phyloP scores from a whole-genome alignment of 2,329 filamentous ascomycete species.

The Fonsecaea nubica region DNA sequence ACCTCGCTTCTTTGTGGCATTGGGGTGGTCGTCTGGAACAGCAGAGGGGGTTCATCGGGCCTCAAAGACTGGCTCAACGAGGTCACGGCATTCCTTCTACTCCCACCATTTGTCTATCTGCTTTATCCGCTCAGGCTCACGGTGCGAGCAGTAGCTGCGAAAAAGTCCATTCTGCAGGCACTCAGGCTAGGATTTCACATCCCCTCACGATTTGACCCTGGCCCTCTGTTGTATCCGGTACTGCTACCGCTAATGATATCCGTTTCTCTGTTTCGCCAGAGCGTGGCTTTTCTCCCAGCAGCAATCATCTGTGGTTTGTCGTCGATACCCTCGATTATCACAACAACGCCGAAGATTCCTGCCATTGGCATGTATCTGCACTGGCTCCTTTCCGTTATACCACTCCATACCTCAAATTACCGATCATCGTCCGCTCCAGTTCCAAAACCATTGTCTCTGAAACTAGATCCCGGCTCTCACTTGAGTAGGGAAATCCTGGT shows the following conservation, averaged over 20 bases:
- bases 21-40: constrained; percentile 43
- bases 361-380: constrained; percentile 69
- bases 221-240: constrained; percentile 85
- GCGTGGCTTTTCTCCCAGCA: constrained; percentile 69
- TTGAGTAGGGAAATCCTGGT: constrained; percentile 65
- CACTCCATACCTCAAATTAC: constrained; percentile 53
- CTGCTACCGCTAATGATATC: constrained; percentile 77
- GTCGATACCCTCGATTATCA: constrained; percentile 73
- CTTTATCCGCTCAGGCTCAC: constrained; percentile 35
- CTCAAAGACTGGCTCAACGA: constrained; percentile 32
- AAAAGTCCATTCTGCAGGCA: constrained; percentile 26
- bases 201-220: constrained; percentile 84
- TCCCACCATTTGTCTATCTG: constrained; percentile 33
- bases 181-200: constrained; percentile 58
- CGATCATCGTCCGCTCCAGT: neutral
- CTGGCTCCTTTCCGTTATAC: constrained; percentile 77
- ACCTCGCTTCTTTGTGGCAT: constrained; percentile 61
- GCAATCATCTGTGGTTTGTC: constrained; percentile 83
- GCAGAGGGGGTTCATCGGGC: constrained; percentile 18
- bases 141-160: constrained; percentile 21
- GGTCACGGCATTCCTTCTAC: constrained; percentile 26
- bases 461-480: constrained; percentile 24
- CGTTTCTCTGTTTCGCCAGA: constrained; percentile 71
- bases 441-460: constrained; percentile 26
- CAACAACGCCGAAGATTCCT: constrained; percentile 65